These are phyloP conservation scores for Sisymbrium altissimum DNA, from an alignment of 345 rosid genomes.

Conservation along the genomic window DNA sequence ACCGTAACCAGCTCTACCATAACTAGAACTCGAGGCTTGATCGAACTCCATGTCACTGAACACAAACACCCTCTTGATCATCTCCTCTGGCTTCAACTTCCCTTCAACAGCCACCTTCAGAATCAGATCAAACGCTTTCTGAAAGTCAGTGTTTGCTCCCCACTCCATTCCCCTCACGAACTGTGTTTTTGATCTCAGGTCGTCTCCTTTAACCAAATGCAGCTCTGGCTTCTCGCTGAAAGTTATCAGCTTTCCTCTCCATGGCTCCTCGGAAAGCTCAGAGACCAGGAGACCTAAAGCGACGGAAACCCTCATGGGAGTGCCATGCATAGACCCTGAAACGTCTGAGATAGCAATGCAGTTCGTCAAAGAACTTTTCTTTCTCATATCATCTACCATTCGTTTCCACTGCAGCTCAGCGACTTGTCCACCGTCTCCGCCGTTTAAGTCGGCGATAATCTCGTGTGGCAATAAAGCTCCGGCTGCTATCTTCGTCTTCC, in stretches of 20 bases:
- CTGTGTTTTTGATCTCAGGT: constrained; percentile 28
- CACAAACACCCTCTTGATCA: constrained; percentile 56
- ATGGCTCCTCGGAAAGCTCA: constrained; percentile 51
- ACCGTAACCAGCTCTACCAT: too few relatives aligned
- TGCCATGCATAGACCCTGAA: constrained; percentile 48
- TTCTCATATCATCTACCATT: constrained; percentile 51
- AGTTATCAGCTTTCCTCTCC: constrained; percentile 61
- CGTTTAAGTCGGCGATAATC: constrained; percentile 40
- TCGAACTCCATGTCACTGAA: constrained; percentile 77
- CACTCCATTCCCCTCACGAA: constrained; percentile 41
- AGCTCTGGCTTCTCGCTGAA: constrained; percentile 44
- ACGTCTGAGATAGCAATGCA: constrained; percentile 61
- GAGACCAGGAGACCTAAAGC: constrained; percentile 55
- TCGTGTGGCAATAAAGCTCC: constrained; percentile 71
- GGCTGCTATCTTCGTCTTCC: constrained; percentile 51
- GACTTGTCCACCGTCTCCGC: constrained; percentile 44
- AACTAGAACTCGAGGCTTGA: constrained; percentile 19
- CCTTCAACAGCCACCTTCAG: constrained; percentile 46
- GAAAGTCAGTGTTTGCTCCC: constrained; percentile 42
- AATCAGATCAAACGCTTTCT: constrained; percentile 50
- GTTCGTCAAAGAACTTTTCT: constrained; percentile 45
- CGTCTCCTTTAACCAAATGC: constrained; percentile 37
- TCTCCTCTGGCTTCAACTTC: constrained; percentile 42
- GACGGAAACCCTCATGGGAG: constrained; percentile 56
- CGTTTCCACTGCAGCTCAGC: constrained; percentile 61